phyloP scores from a whole-genome alignment of 768 basidiomycete species.

The Mrakia gelida region DNA sequence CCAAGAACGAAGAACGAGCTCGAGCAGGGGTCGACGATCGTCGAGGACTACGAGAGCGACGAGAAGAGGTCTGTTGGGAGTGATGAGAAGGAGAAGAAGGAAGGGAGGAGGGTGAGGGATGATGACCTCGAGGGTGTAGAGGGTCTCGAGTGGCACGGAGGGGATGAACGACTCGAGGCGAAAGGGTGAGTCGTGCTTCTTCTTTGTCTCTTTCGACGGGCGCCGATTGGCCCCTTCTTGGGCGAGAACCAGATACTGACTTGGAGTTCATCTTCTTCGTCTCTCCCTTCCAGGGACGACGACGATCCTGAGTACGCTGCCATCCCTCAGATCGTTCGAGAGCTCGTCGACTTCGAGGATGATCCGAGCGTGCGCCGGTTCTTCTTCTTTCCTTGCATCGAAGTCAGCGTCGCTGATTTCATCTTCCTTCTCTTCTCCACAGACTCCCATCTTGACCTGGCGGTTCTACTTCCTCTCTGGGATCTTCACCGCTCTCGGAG shows the following conservation, averaged over 20 bases:
- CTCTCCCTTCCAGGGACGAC: neutral
- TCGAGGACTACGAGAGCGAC: neutral
- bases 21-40: neutral
- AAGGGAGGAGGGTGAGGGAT: neutral
- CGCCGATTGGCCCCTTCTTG: neutral
- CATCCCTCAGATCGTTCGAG: conserved; percentile 20
- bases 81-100: neutral
- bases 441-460: conserved; percentile 20
- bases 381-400: neutral
- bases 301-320: conserved; percentile 13
- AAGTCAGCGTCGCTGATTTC: too few relatives aligned
- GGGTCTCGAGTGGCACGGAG: neutral
- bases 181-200: neutral
- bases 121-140: neutral
- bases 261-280: neutral
- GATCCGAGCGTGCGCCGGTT: neutral
- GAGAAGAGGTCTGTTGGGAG: neutral
- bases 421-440: neutral
- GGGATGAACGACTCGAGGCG: neutral
- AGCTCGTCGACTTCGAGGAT: conserved; percentile 24
- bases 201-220: neutral
- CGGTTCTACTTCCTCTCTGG: conserved; percentile 13
- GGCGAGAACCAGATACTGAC: neutral
- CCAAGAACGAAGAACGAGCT: neutral
- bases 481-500: conserved; percentile 15